Evolutionary conservation across 2,329 filamentous ascomycete species (phyloP), one percentile per base, ranked within the genome.

Genomic region (Aspergillus phoenicis): DNA sequence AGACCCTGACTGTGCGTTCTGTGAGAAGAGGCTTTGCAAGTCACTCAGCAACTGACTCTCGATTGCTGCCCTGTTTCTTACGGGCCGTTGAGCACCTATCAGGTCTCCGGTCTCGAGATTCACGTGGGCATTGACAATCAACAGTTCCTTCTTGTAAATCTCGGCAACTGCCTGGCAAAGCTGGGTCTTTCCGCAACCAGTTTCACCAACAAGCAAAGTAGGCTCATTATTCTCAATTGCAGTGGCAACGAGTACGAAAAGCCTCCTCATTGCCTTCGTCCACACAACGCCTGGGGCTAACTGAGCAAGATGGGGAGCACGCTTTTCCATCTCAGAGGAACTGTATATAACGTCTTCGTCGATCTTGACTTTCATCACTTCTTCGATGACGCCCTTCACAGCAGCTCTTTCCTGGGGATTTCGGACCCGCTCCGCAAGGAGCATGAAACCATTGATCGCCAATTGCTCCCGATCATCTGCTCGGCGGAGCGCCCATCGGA

Each of bases 91-190:
- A 3, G 95, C 95, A 65, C 95, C 95, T 66, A 99, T 98, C 10
- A 99, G 83, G 75, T 99, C 95, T 15, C 95, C 94, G 0, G 96
- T 98, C 75, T 99, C 96, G 0, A 95, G 93, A 66, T 99, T 99
- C 68, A 98, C 94, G 76, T 99, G 96, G 2, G 96, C 95, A 73
- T 99, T 99, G 71, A 99, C 89, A 68, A 94, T 95, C 67, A 93
- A 88, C 41, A 99, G 81, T 64, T 91, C 82, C 69, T 89, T 92
- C 15, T 83, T 81, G 64, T 91, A 84, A 4, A 91, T 89, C 70
- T 96, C 90, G 3, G 95, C 93, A 57, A 98, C 84, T 72, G 97
- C 85, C 74, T 99, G 95, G 67, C 92, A 96, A 6, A 99, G 91
- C 2, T 94, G 97, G 0, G 95, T 99, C 80, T 99, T 99, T 62